Conservation (phyloP, 1,284 basidiomycete species). For the Inonotus hispidus region DNA sequence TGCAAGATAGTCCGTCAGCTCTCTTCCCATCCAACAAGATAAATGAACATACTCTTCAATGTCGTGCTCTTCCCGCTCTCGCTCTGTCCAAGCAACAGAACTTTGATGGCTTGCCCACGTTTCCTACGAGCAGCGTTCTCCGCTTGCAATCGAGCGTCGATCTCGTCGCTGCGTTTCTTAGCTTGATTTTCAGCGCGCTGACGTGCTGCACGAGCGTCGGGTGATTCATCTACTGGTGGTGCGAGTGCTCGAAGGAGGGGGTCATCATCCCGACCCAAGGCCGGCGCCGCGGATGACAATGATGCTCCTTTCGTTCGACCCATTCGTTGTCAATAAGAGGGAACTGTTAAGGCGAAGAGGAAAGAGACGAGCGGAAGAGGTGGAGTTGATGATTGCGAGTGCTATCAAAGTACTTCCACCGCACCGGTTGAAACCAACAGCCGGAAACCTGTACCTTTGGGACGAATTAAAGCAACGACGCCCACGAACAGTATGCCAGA, state of each 20-base stretch:
- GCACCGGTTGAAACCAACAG: no score
- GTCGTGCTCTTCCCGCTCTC: constrained; percentile 57
- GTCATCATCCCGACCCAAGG: constrained; percentile 5
- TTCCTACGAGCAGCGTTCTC: constrained; percentile 41
- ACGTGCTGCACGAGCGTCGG: constrained; percentile 29
- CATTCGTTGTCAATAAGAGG: neutral
- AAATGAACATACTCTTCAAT: constrained; percentile 38
- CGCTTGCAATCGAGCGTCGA: constrained; percentile 49
- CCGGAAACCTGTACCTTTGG: no score
- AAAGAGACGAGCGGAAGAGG: no score
- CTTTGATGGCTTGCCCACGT: constrained; percentile 42
- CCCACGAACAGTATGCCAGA: no score
- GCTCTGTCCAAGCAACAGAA: constrained; percentile 56
- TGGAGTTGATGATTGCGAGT: no score
- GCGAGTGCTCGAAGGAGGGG: constrained; percentile 8
- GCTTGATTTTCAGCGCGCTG: constrained; percentile 46
- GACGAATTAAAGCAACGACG: no score
- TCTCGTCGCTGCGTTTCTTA: constrained; percentile 46
- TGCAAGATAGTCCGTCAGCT: constrained; percentile 24
- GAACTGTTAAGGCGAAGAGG: no score
- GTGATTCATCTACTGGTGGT: constrained; percentile 15
- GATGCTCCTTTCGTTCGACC: neutral
- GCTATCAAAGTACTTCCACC: no score
- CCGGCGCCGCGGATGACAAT: neutral
- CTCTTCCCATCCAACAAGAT: neutral